Evolutionary conservation across 768 basidiomycete species (phyloP).

Genomic region (Pleurotus pulmonarius): DNA sequence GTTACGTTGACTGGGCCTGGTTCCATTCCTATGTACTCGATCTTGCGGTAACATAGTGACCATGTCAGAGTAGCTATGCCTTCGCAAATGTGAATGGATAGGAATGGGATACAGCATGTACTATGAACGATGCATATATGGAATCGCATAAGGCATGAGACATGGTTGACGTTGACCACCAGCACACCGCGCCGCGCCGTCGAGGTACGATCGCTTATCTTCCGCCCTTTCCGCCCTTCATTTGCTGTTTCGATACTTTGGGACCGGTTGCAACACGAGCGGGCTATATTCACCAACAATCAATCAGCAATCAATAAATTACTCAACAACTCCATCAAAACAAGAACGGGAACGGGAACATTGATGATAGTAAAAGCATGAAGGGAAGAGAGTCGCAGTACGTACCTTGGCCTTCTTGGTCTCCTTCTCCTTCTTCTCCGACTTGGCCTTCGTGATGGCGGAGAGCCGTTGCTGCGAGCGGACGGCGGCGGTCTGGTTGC

Average conservation of each 20-base stretch:
- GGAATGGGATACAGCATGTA: background rate
- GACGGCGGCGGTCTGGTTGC: slow-evolving; percentile 87
- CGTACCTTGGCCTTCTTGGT: slow-evolving; percentile 81
- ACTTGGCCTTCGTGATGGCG: slow-evolving; percentile 92
- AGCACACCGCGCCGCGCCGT: background rate
- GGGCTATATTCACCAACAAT: slow-evolving; percentile 35
- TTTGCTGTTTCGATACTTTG: slow-evolving; percentile 93
- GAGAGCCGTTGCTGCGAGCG: slow-evolving; percentile 76
- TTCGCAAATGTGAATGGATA: background rate
- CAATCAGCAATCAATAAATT: too few relatives aligned
- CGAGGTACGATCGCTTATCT: slow-evolving; percentile 40
- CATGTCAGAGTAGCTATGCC: too few relatives aligned
- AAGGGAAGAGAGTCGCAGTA: slow-evolving; percentile 7
- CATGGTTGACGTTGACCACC: background rate
- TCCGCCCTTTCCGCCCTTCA: slow-evolving; percentile 86
- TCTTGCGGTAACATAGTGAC: too few relatives aligned
- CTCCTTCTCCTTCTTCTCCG: slow-evolving; percentile 97
- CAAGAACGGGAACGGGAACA: too few relatives aligned
- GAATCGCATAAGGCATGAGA: slow-evolving; percentile 3
- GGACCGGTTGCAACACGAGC: slow-evolving; percentile 60
- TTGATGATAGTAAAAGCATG: slow-evolving; percentile 2
- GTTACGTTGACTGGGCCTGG: too few relatives aligned
- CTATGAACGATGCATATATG: background rate
- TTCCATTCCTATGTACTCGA: too few relatives aligned
- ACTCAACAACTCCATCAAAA: too few relatives aligned